phyloP scores from a whole-genome alignment of 2,329 filamentous ascomycete species.

The Coleophoma eucalyptorum region DNA sequence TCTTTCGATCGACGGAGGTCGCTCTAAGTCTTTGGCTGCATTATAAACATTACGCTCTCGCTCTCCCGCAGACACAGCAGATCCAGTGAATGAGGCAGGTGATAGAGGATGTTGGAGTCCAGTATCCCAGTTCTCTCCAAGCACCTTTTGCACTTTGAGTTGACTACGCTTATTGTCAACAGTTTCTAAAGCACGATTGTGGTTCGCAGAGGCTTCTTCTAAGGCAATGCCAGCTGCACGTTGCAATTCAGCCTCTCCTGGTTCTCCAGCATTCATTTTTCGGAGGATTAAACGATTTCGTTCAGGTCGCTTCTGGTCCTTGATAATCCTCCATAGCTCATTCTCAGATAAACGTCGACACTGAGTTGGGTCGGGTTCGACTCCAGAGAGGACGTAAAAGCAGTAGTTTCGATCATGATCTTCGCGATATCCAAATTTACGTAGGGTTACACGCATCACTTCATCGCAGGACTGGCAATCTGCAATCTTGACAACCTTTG shows the following conservation, averaged over 20 bases:
- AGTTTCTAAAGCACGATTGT: conserved; percentile 57
- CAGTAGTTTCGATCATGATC: conserved; percentile 94
- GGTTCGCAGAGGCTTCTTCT: conserved; percentile 77
- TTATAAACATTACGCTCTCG: conserved; percentile 64
- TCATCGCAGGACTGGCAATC: conserved; percentile 90
- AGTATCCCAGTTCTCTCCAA: conserved; percentile 82
- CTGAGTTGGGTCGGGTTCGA: conserved; percentile 76
- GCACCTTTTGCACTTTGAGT: conserved; percentile 82
- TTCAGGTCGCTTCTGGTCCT: conserved; percentile 79
- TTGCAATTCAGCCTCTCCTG: conserved; percentile 80
- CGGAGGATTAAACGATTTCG: conserved; percentile 86
- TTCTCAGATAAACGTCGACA: conserved; percentile 81
- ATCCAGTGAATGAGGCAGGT: conserved; percentile 59
- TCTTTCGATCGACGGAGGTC: conserved; percentile 39
- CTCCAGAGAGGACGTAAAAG: conserved; percentile 87
- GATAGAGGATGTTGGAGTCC: conserved; percentile 81
- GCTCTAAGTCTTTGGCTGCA: conserved; percentile 53
- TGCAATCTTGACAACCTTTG: conserved; percentile 90
- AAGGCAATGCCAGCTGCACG: conserved; percentile 84
- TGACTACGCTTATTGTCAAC: conserved; percentile 73
- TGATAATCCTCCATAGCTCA: conserved; percentile 88
- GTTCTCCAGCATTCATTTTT: conserved; percentile 89
- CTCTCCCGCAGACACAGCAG: conserved; percentile 41
- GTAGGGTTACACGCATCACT: conserved; percentile 82
- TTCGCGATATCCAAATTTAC: conserved; percentile 84